phyloP scores from a whole-genome alignment of 192 early-diverging fungal genomes.

The Rhizophagus clarus region DNA sequence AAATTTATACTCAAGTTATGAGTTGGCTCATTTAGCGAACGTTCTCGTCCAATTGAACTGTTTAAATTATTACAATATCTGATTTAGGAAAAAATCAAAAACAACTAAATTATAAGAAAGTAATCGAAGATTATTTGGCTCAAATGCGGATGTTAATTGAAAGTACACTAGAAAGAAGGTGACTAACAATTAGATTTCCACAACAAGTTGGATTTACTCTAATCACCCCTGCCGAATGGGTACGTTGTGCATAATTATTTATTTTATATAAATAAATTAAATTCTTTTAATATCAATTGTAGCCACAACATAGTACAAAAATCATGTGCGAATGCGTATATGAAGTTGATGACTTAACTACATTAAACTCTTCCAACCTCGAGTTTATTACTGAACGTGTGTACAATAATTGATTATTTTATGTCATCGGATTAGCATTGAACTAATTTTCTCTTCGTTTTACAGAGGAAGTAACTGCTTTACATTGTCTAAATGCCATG shows the following conservation, averaged over 20 bases:
- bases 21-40: constrained; percentile 11
- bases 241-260: background rate
- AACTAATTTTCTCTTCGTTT: background rate
- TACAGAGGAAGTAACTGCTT: constrained; percentile 8
- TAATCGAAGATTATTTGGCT: constrained; percentile 22
- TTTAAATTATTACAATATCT: constrained; percentile 25
- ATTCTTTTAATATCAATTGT: too few relatives aligned
- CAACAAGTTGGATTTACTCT: constrained; percentile 7
- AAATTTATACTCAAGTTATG: background rate
- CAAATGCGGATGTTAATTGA: constrained; percentile 9
- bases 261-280: too few relatives aligned
- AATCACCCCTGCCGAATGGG: constrained; percentile 15
- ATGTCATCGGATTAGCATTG: background rate
- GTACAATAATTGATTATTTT: background rate
- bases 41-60: constrained; percentile 18
- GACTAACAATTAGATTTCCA: constrained; percentile 1
- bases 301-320: too few relatives aligned
- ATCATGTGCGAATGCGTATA: background rate
- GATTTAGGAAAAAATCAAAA: constrained; percentile 9
- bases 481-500: background rate
- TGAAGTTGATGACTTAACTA: background rate
- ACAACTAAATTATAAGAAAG: constrained; percentile 8
- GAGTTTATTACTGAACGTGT: constrained; percentile 13
- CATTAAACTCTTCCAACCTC: background rate
- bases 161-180: background rate